Percentiles rank a stretch among this genome's conserved stretches.
These are phyloP conservation scores for Amanita rimosa DNA, from an alignment of 768 basidiomycete genomes.

Conservation along the genomic window DNA sequence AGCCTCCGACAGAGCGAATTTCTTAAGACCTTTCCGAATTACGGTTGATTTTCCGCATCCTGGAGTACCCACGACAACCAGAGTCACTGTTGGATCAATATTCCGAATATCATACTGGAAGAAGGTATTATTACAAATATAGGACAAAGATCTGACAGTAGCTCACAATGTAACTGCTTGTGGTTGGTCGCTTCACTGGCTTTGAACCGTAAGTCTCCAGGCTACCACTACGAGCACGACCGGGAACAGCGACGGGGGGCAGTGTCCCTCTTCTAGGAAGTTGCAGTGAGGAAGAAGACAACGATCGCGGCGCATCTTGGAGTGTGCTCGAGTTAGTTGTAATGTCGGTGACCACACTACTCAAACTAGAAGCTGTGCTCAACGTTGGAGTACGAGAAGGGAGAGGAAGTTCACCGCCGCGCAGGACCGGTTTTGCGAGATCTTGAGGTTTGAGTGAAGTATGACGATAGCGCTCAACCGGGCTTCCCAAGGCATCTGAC, in stretches of 20 bases:
- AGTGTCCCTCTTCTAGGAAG: constrained; percentile 17
- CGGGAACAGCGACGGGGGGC: constrained; percentile 18
- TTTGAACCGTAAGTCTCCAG: constrained; percentile 32
- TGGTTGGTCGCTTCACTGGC: constrained; percentile 20
- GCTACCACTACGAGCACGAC: constrained; percentile 52
- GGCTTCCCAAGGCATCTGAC: constrained; percentile 29
- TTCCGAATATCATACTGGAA: constrained; percentile 9
- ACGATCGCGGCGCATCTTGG: constrained; percentile 27
- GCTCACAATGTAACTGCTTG: constrained; percentile 24
- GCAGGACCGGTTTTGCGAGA: constrained; percentile 26
- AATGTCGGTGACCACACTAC: constrained; percentile 21
- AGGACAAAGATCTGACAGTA: constrained; percentile 7
- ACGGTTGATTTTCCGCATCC: constrained; percentile 82
- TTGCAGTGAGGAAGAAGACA: constrained; percentile 26
- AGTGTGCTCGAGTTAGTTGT: constrained; percentile 23
- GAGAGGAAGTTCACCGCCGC: constrained; percentile 52
- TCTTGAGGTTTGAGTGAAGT: constrained; percentile 39
- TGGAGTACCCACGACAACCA: constrained; percentile 70
- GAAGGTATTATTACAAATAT: constrained; percentile 1
- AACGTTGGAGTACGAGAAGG: constrained; percentile 40
- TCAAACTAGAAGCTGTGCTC: constrained; percentile 25
- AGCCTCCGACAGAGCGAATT: constrained; percentile 40
- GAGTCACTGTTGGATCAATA: constrained; percentile 29
- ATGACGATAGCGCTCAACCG: constrained; percentile 32
- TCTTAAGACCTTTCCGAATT: constrained; percentile 65